Base-by-base conservation (phyloP, 257 asterid genomes). In the Gardenia jasminoides region DNA sequence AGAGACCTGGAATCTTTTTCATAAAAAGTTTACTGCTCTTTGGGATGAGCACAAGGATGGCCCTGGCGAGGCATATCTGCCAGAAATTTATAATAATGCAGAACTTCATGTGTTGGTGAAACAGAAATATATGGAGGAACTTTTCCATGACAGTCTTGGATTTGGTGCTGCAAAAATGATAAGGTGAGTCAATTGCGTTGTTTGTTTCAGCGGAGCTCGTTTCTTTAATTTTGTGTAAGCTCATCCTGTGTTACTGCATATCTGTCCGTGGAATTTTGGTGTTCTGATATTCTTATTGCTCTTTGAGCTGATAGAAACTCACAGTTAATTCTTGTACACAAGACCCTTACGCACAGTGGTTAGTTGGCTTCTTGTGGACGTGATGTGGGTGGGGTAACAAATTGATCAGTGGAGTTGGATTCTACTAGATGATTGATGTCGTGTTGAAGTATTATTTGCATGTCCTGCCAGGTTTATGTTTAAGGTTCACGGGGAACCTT, bases 91-190 rank as follows among this genome's bases (percentile, higher is more conserved):
- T 81, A 89, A 90, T 68, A 91, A 86, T 79, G 85, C 90, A 26
- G 93, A 93, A 75, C 87, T 93, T 76, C 96, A 72, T 74, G 81
- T 76, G 80, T 84, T 88, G 79, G 89, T 87, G 7, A 89, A 88
- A 81, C 87, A 83, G 83, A 91, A 85, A 80, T 93, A 91, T 64
- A 92, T 93, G 97, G 86, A 85, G 61, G 94, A 92, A 33, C 85
- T 95, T 83, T 87, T 95, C 82, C 97, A 88, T 22, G 99, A 95
- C 77, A 81, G 89, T 75, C 97, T 93, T 69, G 99, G 99, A 83
- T 95, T 93, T 83, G 98, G 97, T 75, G 89, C 97, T 80, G 98
- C 98, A 83, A 95, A 95, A 88, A 95, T 95, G 97, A 93, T 93
- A 84, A 92, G 99, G 98, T 93, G 78, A 80, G 80, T 20, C 47